phyloP scores from a whole-genome alignment of 2,329 filamentous ascomycete species.

The Truncatella angustata region DNA sequence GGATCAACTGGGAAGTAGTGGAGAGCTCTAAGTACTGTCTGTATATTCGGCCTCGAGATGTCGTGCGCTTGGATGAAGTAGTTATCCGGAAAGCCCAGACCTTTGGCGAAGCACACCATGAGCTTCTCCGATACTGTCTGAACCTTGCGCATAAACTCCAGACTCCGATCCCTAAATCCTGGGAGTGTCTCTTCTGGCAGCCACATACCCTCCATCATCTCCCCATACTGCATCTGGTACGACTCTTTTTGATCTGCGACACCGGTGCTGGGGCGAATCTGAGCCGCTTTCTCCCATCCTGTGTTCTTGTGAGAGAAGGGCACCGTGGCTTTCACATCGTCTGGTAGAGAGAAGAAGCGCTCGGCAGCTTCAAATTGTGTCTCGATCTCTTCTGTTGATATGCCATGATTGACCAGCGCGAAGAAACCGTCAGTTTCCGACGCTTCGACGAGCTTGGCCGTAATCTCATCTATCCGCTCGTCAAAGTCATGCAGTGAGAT shows the following conservation, averaged over 20 bases:
- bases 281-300: constrained; percentile 59
- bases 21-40: constrained; percentile 54
- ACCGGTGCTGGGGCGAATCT: constrained; percentile 59
- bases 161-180: constrained; percentile 42
- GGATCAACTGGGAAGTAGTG: constrained; percentile 52
- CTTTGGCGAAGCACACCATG: constrained; percentile 58
- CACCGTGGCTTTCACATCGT: constrained; percentile 49
- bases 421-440: constrained; percentile 63
- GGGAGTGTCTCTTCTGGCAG: constrained; percentile 44
- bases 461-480: constrained; percentile 51
- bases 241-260: constrained; percentile 59
- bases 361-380: constrained; percentile 48
- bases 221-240: constrained; percentile 62
- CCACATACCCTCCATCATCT: constrained; percentile 52
- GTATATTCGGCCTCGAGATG: constrained; percentile 43
- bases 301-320: constrained; percentile 55
- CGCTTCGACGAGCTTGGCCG: constrained; percentile 47
- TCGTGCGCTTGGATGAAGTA: constrained; percentile 57
- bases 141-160: constrained; percentile 53
- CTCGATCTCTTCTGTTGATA: constrained; percentile 47
- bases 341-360: constrained; percentile 52
- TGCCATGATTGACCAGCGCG: constrained; percentile 53
- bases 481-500: constrained; percentile 56
- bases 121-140: constrained; percentile 54
- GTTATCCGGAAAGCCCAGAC: constrained; percentile 53